These are phyloP conservation scores for Lactarius indigo DNA, from an alignment of 768 basidiomycete species.

Conservation along the genomic window DNA sequence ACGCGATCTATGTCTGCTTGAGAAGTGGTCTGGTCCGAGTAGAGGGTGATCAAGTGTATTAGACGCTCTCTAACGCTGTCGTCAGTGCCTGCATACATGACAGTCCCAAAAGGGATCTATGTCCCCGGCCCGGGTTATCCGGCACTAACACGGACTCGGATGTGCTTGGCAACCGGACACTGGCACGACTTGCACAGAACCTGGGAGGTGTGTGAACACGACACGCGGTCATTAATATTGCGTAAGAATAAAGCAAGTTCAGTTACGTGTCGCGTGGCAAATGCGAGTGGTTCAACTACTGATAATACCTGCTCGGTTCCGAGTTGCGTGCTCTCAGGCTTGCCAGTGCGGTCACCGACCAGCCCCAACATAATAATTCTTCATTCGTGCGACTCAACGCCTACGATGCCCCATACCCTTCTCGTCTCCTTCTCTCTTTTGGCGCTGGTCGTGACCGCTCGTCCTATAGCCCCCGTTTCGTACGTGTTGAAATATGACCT, in stretches of 20 bases:
- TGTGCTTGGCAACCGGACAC: no score
- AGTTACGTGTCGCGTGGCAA: background rate
- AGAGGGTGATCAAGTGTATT: background rate
- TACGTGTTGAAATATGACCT: slow-evolving; percentile 29
- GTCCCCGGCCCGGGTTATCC: background rate
- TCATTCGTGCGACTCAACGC: background rate
- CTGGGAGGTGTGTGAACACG: background rate
- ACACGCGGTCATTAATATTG: slow-evolving; percentile 1
- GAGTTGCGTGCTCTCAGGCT: background rate
- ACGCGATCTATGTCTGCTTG: background rate
- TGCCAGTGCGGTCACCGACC: background rate
- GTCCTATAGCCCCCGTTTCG: slow-evolving; percentile 34
- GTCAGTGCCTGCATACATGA: no score
- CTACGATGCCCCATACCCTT: slow-evolving; percentile 37
- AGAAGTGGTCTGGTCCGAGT: background rate
- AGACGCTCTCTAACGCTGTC: background rate
- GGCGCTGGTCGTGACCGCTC: slow-evolving; percentile 44
- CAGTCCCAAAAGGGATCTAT: background rate
- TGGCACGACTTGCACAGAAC: background rate
- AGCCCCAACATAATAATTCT: background rate
- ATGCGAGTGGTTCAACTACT: background rate
- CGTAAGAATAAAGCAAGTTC: background rate
- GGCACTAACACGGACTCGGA: background rate
- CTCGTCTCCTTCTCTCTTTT: slow-evolving; percentile 40
- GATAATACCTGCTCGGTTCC: background rate